These are phyloP conservation scores for Colletotrichum cereale DNA, from an alignment of 2,329 filamentous ascomycete species.

Conservation along the genomic window DNA sequence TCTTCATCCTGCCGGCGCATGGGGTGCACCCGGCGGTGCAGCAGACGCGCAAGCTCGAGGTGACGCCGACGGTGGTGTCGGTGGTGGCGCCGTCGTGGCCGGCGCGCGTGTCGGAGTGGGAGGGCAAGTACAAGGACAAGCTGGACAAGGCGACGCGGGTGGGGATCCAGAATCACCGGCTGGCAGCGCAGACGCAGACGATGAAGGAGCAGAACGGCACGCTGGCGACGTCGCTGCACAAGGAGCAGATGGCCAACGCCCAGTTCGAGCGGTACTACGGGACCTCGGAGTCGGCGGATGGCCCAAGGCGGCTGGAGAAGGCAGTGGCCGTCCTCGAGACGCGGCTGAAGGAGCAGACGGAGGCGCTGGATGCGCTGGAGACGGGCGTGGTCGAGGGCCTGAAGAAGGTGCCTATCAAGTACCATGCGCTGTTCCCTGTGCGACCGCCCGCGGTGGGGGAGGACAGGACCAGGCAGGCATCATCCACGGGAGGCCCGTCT, in stretches of 20 bases:
- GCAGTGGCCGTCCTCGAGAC: conserved; percentile 3
- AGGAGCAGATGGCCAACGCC: conserved; percentile 16
- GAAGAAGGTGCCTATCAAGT: neutral
- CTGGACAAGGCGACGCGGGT: conserved; percentile 42
- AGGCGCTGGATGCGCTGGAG: neutral
- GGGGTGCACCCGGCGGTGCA: conserved; percentile 59
- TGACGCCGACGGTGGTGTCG: conserved; percentile 54
- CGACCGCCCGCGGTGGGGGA: neutral
- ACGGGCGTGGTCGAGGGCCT: conserved; percentile 1
- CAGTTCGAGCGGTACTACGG: conserved; percentile 37
- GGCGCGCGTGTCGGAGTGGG: conserved; percentile 50
- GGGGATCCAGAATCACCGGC: conserved; percentile 30
- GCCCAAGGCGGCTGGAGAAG: conserved; percentile 17
- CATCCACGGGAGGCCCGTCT: neutral
- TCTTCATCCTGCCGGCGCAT: conserved; percentile 67
- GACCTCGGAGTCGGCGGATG: neutral
- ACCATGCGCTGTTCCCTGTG: neutral
- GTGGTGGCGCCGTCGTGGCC: conserved; percentile 46
- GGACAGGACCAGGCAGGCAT: neutral
- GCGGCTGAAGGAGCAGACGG: conserved; percentile 7
- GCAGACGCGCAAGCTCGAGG: conserved; percentile 59
- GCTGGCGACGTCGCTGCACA: conserved; percentile 33
- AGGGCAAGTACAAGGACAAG: conserved; percentile 43
- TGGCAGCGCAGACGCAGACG: conserved; percentile 39
- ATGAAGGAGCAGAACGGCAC: conserved; percentile 35